Conservation (phyloP, 1,284 basidiomycete genomes). For the Ustilago vetiveriae region DNA sequence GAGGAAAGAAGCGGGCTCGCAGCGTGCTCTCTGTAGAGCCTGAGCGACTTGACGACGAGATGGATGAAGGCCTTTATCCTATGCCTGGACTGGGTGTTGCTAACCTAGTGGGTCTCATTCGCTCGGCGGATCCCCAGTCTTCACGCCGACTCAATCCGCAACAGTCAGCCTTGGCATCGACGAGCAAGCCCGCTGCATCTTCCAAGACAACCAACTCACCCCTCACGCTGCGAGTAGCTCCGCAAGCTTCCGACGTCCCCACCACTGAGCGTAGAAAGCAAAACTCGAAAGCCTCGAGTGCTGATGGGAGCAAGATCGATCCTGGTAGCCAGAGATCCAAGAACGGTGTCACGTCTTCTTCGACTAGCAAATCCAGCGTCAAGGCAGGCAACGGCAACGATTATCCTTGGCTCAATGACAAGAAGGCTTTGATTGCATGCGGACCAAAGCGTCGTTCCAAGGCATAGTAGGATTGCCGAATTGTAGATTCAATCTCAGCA, state of each 20-base stretch:
- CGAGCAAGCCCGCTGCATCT: no score
- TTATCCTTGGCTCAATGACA: conserved; percentile 13
- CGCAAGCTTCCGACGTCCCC: neutral
- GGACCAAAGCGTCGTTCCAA: conserved; percentile 23
- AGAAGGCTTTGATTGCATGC: conserved; percentile 1
- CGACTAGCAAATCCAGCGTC: neutral
- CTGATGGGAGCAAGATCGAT: no score
- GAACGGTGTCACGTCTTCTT: neutral
- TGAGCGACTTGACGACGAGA: conserved; percentile 41
- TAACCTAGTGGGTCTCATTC: neutral
- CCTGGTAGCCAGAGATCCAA: no score
- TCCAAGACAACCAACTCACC: no score
- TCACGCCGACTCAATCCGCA: no score
- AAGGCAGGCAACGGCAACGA: neutral
- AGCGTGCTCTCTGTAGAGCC: conserved; percentile 23
- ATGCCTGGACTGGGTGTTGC: conserved; percentile 30
- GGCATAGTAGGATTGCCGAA: neutral
- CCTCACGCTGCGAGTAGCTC: neutral
- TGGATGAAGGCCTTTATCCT: conserved; percentile 37
- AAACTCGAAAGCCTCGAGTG: no score
- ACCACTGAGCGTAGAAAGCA: neutral
- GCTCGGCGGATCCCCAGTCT: no score
- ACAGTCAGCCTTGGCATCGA: no score
- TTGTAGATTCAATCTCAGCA: no score
- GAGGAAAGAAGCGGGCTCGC: conserved; percentile 11